Base-by-base conservation (phyloP, 2,329 filamentous ascomycete species). In the Metarhizium robertsii region DNA sequence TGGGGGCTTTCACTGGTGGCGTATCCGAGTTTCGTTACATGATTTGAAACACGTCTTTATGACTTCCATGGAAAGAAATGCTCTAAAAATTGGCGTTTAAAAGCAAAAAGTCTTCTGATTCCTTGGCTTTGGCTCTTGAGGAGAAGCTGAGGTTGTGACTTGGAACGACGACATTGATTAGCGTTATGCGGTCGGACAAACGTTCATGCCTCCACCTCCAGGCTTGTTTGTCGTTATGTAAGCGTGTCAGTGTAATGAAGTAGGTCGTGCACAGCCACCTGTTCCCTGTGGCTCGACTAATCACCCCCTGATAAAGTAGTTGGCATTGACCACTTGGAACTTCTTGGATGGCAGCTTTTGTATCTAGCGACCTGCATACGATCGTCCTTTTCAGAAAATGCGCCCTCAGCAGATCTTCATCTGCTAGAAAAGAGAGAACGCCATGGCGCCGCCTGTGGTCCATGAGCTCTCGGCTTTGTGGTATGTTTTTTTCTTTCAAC, bases 391-490 rank as follows among this genome's bases (percentile, higher is more conserved):
- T 45, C 18, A 10, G 11, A 16, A 18, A 45, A 45, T 45, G 42
- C 11, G n/a, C n/a, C 42, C 18, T 13, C 20, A 16, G 13, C 45
- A 30, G 45, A 30, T 16, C 13, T 4, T 30, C 3, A 4, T 48
- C 25, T 48, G 11, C 25, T 48, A 30, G 20, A 20, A 20, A 48
- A 48, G 45, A 48, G 45, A 48, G 45, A 4, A 43, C 45, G 50
- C 34, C 18, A 61, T 61, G 60, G 54, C 59, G 18, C 60, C 34
- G 40, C 53, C 55, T 40, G 42, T n/a, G 38, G 52, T 45, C 20
- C 52, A 55, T 43, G 57, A 56, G 47, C 50, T 59, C 32, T 53
- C 57, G 48, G 53, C 52, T 38, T 53, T 61, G 52, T 53, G 57
- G 60, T 51, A 57, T 32, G 58, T 54, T 18, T 20, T 18, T 25